These are phyloP conservation scores for Ceratobasidium sp. DNA, from an alignment of 1,284 basidiomycete genomes.

Conservation along the genomic window DNA sequence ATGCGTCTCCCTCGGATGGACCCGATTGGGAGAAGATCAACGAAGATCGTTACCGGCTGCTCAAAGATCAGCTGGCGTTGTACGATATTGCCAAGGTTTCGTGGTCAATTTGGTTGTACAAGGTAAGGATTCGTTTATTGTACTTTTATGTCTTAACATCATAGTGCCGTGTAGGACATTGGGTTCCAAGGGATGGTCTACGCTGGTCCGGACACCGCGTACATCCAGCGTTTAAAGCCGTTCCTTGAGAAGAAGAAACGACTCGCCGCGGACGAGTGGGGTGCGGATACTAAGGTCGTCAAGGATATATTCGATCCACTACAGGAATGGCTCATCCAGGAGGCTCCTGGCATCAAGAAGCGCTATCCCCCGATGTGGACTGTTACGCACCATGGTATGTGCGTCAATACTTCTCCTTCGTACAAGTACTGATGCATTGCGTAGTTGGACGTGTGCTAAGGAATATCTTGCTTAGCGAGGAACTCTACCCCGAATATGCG, in stretches of 20 bases:
- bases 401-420: not conserved
- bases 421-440: not conserved
- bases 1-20: slow-evolving; percentile 51
- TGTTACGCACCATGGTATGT: slow-evolving; percentile 45
- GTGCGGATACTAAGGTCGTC: slow-evolving; percentile 67
- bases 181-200: slow-evolving; percentile 87
- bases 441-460: slow-evolving; percentile 67
- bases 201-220: slow-evolving; percentile 75
- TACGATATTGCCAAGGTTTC: slow-evolving; percentile 70
- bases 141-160: not conserved
- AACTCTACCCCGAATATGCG: slow-evolving; percentile 62
- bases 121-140: slow-evolving; percentile 56
- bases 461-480: slow-evolving; percentile 75
- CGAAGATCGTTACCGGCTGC: slow-evolving; percentile 72
- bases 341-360: slow-evolving; percentile 54
- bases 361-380: slow-evolving; percentile 57
- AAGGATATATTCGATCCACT: slow-evolving; percentile 70
- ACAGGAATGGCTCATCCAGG: slow-evolving; percentile 55
- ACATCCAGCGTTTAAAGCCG: slow-evolving; percentile 72
- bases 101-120: slow-evolving; percentile 90
- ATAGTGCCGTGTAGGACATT: slow-evolving; percentile 65
- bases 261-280: slow-evolving; percentile 77
- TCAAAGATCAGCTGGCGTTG: slow-evolving; percentile 80
- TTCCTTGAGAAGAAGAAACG: slow-evolving; percentile 77
- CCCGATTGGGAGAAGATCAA: slow-evolving; percentile 72